A percentile compares a stretch with the other conserved stretches of the same genome.
Conservation (phyloP, 2,329 filamentous ascomycete species). For the Aquanectria penicillioides region DNA sequence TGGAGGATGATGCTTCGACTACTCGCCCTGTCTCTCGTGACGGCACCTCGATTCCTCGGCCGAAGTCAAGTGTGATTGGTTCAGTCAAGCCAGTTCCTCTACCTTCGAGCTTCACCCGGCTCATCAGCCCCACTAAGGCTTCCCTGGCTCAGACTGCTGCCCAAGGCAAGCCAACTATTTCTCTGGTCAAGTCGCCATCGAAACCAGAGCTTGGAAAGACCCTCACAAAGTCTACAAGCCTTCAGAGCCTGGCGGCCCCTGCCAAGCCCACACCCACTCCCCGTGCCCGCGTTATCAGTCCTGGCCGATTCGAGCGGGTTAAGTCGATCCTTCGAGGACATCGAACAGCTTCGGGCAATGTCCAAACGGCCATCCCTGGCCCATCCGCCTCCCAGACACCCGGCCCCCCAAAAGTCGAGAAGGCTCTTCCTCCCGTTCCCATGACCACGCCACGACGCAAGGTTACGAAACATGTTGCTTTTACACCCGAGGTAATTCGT, state of each 20-base stretch:
- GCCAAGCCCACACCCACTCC: slow-evolving; percentile 45
- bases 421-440: slow-evolving; percentile 61
- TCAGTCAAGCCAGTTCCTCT: slow-evolving; percentile 50
- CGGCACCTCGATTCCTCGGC: slow-evolving; percentile 58
- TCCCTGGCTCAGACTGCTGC: slow-evolving; percentile 66
- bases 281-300: slow-evolving; percentile 55
- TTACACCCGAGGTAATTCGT: slow-evolving; percentile 75
- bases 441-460: slow-evolving; percentile 76
- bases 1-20: slow-evolving; percentile 75
- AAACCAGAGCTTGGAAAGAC: slow-evolving; percentile 54
- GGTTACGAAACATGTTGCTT: slow-evolving; percentile 78
- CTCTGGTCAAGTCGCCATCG: slow-evolving; percentile 53
- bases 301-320: slow-evolving; percentile 63
- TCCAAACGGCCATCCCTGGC: slow-evolving; percentile 60
- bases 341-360: slow-evolving; percentile 47
- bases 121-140: slow-evolving; percentile 83
- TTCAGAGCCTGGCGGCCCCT: slow-evolving; percentile 52
- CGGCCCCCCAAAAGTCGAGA: slow-evolving; percentile 56
- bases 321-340: slow-evolving; percentile 66
- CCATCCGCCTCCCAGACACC: slow-evolving; percentile 59
- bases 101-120: slow-evolving; percentile 61
- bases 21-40: slow-evolving; percentile 68
- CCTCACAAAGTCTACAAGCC: slow-evolving; percentile 63
- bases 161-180: slow-evolving; percentile 42
- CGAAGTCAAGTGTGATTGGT: slow-evolving; percentile 48